Evolutionary conservation across 23 red algal species (phyloP), one percentile per base, ranked within the genome.

Genomic region (Pyropia yezoensis): DNA sequence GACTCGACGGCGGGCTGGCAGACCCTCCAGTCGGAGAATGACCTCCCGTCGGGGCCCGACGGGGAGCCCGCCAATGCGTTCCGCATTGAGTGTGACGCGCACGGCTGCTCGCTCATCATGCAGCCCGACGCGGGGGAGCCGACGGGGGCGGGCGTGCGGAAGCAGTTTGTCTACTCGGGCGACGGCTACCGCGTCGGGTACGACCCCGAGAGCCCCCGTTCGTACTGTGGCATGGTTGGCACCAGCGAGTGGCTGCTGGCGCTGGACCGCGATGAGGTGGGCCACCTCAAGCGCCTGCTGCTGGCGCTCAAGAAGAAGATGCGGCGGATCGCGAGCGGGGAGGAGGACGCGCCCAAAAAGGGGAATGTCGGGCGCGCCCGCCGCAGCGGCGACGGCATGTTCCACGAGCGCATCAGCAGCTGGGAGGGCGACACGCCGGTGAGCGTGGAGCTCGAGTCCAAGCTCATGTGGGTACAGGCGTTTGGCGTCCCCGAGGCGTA

Each of bases 41-140:
- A 84, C 9, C 29, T 84, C 47, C 79, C 79, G 19, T 51, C 63
- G 29, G 55, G 19, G 55, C 66, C 63, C 18, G 79, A 73, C 60
- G 54, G 61, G 52, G 50, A 66, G 17, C 39, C 39, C 39, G 39
- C 39, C 39, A 33, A 74, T 32, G 53, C 57, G 62, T 84, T 84
- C 57, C 79, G 79, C 30, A 84, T 84, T 61, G 70, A 84, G 79
- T 84, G 79, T 29, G 79, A 84, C 52, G 66, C 60, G 52, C 54
- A 84, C 51, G 79, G 79, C 18, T 84, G 79, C 52, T 84, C 79
- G 61, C 28, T 84, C 29, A 75, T 84, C 67, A 49, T 74, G 52
- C 33, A 74, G 32, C 65, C 63, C 18, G 69, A 70, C 20, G 79
- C 73, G 24, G 79, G 27, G 14, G 21, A 27, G 21, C 67, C 79